A percentile compares a stretch with the other conserved stretches of the same genome.
Evolutionary conservation across 495 filamentous ascomycete species (phyloP).

Genomic region (Aspergillus kassunensis): DNA sequence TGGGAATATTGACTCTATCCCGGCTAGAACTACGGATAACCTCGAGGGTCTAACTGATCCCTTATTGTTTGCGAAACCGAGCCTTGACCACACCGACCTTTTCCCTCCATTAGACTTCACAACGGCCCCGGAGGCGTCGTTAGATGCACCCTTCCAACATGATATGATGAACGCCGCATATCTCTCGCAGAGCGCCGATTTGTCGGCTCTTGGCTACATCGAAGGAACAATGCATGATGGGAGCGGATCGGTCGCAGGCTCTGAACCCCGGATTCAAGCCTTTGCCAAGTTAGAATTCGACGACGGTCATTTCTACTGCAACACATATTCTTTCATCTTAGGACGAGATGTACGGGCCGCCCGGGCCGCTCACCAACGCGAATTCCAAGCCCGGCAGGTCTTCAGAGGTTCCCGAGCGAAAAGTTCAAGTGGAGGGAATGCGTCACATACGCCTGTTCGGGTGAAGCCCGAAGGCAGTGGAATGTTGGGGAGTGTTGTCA

Average conservation of each 20-base stretch:
- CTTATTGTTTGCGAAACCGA: slow-evolving; percentile 29
- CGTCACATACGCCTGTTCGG: slow-evolving; percentile 43
- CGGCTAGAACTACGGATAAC: slow-evolving; percentile 19
- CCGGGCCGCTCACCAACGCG: slow-evolving; percentile 46
- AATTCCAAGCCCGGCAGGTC: slow-evolving; percentile 41
- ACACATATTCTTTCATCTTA: slow-evolving; percentile 60
- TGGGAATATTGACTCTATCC: neutral
- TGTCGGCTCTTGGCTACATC: slow-evolving; percentile 38
- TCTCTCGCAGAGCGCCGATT: slow-evolving; percentile 36
- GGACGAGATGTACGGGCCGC: slow-evolving; percentile 61
- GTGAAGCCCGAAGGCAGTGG: slow-evolving; percentile 46
- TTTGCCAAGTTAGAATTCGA: slow-evolving; percentile 69
- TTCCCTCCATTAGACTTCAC: slow-evolving; percentile 38
- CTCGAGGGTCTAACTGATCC: slow-evolving; percentile 35
- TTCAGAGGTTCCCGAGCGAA: slow-evolving; percentile 40
- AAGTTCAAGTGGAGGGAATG: slow-evolving; percentile 45
- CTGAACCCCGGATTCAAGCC: slow-evolving; percentile 52
- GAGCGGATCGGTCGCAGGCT: slow-evolving; percentile 36
- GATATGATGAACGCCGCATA: slow-evolving; percentile 41
- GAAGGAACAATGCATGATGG: slow-evolving; percentile 25
- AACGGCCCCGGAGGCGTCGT: slow-evolving; percentile 30
- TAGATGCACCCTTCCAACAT: slow-evolving; percentile 40
- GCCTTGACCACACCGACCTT: slow-evolving; percentile 35
- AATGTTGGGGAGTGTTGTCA: slow-evolving; percentile 50
- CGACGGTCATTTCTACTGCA: slow-evolving; percentile 71